These are phyloP conservation scores for Phytophthora boehmeriae DNA, from an alignment of 352 stramenopile genomes.

Conservation along the genomic window DNA sequence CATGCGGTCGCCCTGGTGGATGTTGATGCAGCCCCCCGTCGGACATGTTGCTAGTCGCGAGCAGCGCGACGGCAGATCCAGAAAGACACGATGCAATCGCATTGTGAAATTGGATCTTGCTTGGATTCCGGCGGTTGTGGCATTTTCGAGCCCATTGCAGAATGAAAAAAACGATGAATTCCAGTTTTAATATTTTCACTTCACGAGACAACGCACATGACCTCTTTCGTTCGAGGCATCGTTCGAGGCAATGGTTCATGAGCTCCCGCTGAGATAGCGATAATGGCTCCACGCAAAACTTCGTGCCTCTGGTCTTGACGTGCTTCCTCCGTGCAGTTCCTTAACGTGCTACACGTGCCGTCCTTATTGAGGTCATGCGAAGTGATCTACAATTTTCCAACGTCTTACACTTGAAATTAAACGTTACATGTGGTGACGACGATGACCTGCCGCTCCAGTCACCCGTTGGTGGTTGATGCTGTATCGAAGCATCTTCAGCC, in stretches of 20 bases:
- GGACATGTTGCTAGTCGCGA: constrained; percentile 14
- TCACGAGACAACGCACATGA: neutral
- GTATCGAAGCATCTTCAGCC: no score
- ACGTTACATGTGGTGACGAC: no score
- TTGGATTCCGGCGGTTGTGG: neutral
- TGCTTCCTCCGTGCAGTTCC: no score
- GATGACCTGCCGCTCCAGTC: no score
- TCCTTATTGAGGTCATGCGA: no score
- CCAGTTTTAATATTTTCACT: neutral
- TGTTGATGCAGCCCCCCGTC: constrained; percentile 55
- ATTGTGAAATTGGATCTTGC: neutral
- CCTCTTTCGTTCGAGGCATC: neutral
- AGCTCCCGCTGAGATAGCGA: neutral
- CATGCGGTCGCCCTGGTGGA: constrained; percentile 60
- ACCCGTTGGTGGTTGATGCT: no score
- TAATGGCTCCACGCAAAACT: no score
- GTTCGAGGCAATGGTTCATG: neutral
- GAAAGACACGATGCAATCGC: neutral
- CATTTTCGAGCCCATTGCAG: constrained; percentile 1
- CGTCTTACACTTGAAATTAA: no score
- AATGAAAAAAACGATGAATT: neutral
- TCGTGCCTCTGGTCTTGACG: no score
- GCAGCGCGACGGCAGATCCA: neutral
- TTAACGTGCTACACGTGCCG: no score
- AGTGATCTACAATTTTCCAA: no score